Evolutionary conservation across 345 rosid genomes (phyloP).

Genomic region (Sonneratia caseolaris): DNA sequence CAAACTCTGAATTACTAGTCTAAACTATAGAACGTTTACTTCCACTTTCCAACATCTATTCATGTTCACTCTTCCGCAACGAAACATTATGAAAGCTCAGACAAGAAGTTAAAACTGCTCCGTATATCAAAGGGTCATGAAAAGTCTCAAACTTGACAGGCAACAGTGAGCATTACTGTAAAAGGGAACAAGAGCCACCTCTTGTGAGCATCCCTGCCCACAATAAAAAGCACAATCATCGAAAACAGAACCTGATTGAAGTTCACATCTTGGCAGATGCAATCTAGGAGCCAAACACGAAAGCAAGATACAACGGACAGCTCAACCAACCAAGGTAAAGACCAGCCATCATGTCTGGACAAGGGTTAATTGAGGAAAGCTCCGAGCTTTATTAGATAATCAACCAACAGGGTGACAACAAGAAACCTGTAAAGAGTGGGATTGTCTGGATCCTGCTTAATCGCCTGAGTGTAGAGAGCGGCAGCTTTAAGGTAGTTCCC

Average conservation of each 20-base stretch:
- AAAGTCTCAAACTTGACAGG: too few species aligned
- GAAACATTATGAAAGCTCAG: background rate
- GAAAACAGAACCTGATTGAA: background rate
- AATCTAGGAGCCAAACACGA: background rate
- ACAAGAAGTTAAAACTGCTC: background rate
- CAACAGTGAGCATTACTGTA: too few species aligned
- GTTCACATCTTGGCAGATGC: background rate
- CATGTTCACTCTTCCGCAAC: background rate
- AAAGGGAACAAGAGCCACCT: too few species aligned
- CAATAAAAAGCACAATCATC: background rate
- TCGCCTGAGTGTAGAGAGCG: conserved; percentile 94
- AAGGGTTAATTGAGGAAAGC: background rate
- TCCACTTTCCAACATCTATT: background rate
- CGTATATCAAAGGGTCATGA: background rate
- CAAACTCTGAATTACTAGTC: background rate
- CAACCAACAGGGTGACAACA: background rate
- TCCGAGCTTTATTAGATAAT: background rate
- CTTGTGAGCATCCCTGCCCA: too few species aligned
- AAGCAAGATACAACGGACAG: background rate
- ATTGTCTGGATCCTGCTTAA: conserved; percentile 86
- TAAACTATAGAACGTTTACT: background rate
- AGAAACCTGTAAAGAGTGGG: conserved; percentile 77
- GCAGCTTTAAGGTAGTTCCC: conserved; percentile 98
- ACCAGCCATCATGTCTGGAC: background rate
- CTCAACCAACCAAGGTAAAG: background rate